Conservation (phyloP, 768 basidiomycete species). For the Pleurotus salmoneostramineus region DNA sequence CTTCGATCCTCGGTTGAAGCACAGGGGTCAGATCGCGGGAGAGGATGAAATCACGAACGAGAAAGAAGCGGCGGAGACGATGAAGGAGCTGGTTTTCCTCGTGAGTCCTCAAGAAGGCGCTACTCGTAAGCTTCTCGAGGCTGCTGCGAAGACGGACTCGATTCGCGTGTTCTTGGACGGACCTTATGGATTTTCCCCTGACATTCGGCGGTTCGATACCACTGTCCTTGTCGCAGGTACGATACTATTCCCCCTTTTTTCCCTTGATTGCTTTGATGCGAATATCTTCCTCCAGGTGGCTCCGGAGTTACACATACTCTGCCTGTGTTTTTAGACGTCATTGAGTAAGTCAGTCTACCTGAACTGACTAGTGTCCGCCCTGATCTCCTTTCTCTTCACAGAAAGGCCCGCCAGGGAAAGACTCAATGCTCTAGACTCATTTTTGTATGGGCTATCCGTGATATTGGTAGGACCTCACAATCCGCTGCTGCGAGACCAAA, state of each 20-base stretch:
- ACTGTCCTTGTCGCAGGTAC: constrained; percentile 1
- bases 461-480: constrained; percentile 11
- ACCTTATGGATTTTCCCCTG: background rate
- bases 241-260: background rate
- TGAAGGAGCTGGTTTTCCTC: constrained; percentile 7
- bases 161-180: constrained; percentile 4
- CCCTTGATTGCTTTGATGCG: background rate
- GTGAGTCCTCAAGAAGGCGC: background rate
- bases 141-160: background rate
- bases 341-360: constrained; percentile 25
- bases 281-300: constrained; percentile 18
- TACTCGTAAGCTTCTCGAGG: background rate
- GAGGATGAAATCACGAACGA: background rate
- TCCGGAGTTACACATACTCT: constrained; percentile 47
- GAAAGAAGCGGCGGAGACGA: too few relatives aligned
- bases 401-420: constrained; percentile 20
- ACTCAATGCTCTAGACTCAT: constrained; percentile 27
- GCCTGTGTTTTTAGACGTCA: constrained; percentile 36
- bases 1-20: constrained; percentile 14
- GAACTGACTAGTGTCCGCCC: too few relatives aligned
- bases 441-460: constrained; percentile 43
- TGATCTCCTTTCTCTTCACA: constrained; percentile 7
- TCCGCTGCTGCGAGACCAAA: background rate
- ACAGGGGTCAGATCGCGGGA: background rate
- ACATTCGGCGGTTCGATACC: constrained; percentile 4